Base-by-base conservation (phyloP, 495 filamentous ascomycete species). In the Talaromyces stipitatus region DNA sequence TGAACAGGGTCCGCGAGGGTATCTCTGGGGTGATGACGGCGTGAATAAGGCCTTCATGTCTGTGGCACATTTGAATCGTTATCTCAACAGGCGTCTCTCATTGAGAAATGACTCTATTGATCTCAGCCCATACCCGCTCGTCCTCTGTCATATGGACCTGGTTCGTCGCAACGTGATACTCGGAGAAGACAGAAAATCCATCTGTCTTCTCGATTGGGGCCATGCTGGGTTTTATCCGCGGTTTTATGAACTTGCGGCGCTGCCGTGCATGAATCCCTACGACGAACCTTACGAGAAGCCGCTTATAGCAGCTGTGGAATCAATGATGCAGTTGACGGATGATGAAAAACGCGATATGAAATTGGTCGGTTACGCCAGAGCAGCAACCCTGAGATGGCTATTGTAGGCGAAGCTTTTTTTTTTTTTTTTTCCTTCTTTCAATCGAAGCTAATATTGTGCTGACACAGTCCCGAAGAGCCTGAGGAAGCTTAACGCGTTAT, bases 271-370 rank as follows among this genome's bases (percentile, higher is more conserved):
- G 53, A 46, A 36, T 56, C 60, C 60, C 12, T 60, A 60, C 20
- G 60, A 62, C 46, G 57, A 55, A 18, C 53, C 33, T 12, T 55
- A 55, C 32, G 52, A 60, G 57, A 43, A 56, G 53, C 57, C 47
- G 50, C 51, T 62, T 50, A 59, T 46, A 48, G 53, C 33, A 55
- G 53, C 53, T 36, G 16, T 59, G 32, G 58, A 48, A 57, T 62
- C 54, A 62, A 55, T 56, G 50, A 57, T 62, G 53, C 43, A 36
- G 36, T 48, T 62, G 57, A 62, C 45, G n/a, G 57, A 62, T 41
- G 41, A 60, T 24, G 60, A 62, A 55, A 62, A 56, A 54, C 57
- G 58, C 33, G 60, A 62, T 45, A 62, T 62, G 60, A 57, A 62
- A 55, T n/a, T 62, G 51, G 45, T 55, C 29, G 23, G 46, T 41